Percentiles rank a stretch among this genome's conserved stretches.
phyloP scores from a whole-genome alignment of 2,329 filamentous ascomycete species.

The Pleoardoris graminearum region DNA sequence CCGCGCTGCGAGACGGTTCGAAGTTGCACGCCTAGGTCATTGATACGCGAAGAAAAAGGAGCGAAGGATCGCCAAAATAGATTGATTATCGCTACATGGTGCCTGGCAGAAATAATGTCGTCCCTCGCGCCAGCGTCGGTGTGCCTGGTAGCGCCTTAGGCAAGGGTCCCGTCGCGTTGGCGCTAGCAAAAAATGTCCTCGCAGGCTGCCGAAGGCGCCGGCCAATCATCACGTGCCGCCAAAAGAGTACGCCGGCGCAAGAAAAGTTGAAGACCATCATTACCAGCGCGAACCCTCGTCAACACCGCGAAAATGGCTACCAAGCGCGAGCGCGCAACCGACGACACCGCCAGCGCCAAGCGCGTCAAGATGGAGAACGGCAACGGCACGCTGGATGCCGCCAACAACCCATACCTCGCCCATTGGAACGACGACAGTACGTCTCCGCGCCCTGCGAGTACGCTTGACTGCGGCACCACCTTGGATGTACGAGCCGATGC shows the following conservation, averaged over 20 bases:
- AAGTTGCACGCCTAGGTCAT: background rate
- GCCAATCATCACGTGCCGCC: background rate
- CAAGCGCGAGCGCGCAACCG: constrained; percentile 56
- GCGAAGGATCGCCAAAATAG: background rate
- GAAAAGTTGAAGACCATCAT: constrained; percentile 5
- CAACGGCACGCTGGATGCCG: constrained; percentile 52
- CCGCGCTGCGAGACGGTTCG: background rate
- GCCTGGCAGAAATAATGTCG: constrained; percentile 7
- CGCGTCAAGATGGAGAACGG: constrained; percentile 50
- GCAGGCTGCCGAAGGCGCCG: background rate
- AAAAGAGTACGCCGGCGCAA: background rate
- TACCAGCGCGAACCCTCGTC: constrained; percentile 4
- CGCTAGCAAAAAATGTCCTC: constrained; percentile 16
- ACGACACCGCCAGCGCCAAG: constrained; percentile 56
- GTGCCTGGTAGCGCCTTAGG: constrained; percentile 5
- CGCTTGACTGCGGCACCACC: no score
- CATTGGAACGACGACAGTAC: constrained; percentile 71
- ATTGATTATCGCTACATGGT: constrained; percentile 11
- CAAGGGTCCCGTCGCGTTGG: constrained; percentile 11
- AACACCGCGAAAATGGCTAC: constrained; percentile 54
- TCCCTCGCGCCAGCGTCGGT: constrained; percentile 3
- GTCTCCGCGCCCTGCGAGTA: background rate
- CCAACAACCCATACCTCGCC: constrained; percentile 83
- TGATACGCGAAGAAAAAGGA: background rate
- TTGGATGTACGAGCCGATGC: no score